Evolutionary conservation across 768 basidiomycete genomes (phyloP).

Genomic region (Chlorophyllum brunneum): DNA sequence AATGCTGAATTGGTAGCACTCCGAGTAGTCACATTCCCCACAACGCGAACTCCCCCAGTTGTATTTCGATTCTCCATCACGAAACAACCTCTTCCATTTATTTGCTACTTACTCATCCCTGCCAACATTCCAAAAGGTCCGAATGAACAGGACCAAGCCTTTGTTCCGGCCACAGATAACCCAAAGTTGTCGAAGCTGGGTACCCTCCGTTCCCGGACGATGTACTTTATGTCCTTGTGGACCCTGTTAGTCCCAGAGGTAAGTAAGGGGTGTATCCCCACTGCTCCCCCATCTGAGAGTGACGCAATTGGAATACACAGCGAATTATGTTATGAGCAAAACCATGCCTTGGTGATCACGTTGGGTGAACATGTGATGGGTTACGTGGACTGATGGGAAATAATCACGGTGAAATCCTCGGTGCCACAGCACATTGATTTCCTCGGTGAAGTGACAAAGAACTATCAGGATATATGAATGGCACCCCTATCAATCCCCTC

Average conservation of each 20-base stretch:
- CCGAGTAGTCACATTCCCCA: no score
- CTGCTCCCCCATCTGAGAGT: neutral
- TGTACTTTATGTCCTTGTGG: neutral
- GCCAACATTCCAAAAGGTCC: neutral
- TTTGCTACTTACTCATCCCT: neutral
- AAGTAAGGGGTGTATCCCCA: neutral
- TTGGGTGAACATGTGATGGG: slow-evolving; percentile 6
- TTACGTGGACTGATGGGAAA: slow-evolving; percentile 5
- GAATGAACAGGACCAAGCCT: slow-evolving; percentile 6
- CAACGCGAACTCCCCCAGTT: no score
- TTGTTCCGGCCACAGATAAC: neutral
- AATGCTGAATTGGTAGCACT: no score
- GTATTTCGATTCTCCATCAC: neutral
- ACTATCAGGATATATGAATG: slow-evolving; percentile 5
- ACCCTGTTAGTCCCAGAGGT: neutral
- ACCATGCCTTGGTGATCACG: neutral
- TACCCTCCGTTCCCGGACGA: neutral
- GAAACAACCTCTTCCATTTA: neutral
- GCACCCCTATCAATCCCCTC: slow-evolving; percentile 3
- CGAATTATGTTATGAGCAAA: neutral
- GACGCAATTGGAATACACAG: neutral
- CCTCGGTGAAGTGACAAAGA: slow-evolving; percentile 13
- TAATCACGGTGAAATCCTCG: slow-evolving; percentile 10
- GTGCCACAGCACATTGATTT: slow-evolving; percentile 10
- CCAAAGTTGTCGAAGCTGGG: neutral